A percentile compares a stretch with the other conserved stretches of the same genome.
Evolutionary conservation across 1,284 basidiomycete species (phyloP).

Genomic region (Ceratobasidium sp.): DNA sequence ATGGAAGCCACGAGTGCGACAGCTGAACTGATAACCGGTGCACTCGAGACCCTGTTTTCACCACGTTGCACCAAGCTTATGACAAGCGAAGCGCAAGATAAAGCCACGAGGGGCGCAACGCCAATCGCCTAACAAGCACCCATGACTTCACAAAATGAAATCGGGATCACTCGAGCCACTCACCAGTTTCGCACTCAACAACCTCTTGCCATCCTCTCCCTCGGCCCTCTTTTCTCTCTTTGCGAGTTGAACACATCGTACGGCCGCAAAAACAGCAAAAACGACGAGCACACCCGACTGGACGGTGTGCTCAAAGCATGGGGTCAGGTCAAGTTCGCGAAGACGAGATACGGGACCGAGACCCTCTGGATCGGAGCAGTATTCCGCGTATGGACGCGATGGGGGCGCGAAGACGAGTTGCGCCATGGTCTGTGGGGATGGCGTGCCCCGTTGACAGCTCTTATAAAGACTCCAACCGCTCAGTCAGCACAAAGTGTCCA

Average conservation of each 20-base stretch:
- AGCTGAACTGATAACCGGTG: conserved; percentile 53
- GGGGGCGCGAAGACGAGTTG: conserved; percentile 25
- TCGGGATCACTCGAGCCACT: conserved; percentile 52
- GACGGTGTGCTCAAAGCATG: conserved; percentile 86
- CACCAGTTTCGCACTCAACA: conserved; percentile 72
- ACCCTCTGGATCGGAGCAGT: conserved; percentile 60
- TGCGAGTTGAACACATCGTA: conserved; percentile 56
- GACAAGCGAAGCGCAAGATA: conserved; percentile 58
- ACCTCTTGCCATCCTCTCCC: conserved; percentile 58
- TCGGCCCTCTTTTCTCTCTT: conserved; percentile 49
- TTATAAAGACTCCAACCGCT: conserved; percentile 1
- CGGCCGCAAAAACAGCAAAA: conserved; percentile 60
- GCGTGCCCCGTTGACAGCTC: conserved; percentile 15
- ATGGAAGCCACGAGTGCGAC: conserved; percentile 68
- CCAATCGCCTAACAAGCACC: conserved; percentile 57
- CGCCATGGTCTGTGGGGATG: conserved; percentile 42
- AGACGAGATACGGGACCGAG: conserved; percentile 70
- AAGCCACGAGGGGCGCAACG: conserved; percentile 58
- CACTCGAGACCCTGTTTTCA: not conserved
- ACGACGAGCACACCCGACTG: conserved; percentile 64
- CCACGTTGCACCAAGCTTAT: conserved; percentile 54
- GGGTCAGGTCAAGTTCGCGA: conserved; percentile 81
- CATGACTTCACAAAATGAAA: conserved; percentile 1
- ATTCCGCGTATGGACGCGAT: not conserved
- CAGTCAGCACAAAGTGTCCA: not conserved